phyloP scores from a whole-genome alignment of 306 rosid genomes.

The Carpinus viminea region DNA sequence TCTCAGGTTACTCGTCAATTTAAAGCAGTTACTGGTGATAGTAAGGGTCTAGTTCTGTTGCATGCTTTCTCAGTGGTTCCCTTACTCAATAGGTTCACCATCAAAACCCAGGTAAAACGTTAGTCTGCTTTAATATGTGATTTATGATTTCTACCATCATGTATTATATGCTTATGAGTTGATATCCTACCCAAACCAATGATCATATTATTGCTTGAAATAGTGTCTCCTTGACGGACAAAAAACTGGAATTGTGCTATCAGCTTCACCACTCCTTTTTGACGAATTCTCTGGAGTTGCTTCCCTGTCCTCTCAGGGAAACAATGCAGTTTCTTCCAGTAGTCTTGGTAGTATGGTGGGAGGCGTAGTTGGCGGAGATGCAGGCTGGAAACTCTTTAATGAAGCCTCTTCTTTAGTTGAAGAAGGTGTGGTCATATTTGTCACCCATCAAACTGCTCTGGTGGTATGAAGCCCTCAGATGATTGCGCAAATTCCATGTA shows the following conservation, averaged over 20 bases:
- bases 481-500: constrained; percentile 39
- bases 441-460: constrained; percentile 87
- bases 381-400: constrained; percentile 95
- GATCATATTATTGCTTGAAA: constrained; percentile 35
- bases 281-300: constrained; percentile 70
- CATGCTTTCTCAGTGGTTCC: constrained; percentile 78
- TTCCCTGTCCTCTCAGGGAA: constrained; percentile 58
- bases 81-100: constrained; percentile 67
- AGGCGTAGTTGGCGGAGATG: constrained; percentile 93
- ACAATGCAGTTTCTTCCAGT: constrained; percentile 57
- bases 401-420: constrained; percentile 83
- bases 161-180: constrained; percentile 17
- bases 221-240: constrained; percentile 98
- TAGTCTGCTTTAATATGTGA: constrained; percentile 23
- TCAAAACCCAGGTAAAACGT: constrained; percentile 79
- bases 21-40: constrained; percentile 93
- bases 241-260: constrained; percentile 79
- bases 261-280: constrained; percentile 86
- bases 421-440: constrained; percentile 93
- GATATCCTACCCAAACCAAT: constrained; percentile 32
- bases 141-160: constrained; percentile 16
- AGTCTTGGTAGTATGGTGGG: constrained; percentile 94
- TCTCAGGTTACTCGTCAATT: constrained; percentile 89
- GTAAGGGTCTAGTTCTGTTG: constrained; percentile 86
- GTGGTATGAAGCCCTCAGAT: constrained; percentile 83